Evolutionary conservation across 163 green algal species (phyloP).

Genomic region (Volvox carteri): DNA sequence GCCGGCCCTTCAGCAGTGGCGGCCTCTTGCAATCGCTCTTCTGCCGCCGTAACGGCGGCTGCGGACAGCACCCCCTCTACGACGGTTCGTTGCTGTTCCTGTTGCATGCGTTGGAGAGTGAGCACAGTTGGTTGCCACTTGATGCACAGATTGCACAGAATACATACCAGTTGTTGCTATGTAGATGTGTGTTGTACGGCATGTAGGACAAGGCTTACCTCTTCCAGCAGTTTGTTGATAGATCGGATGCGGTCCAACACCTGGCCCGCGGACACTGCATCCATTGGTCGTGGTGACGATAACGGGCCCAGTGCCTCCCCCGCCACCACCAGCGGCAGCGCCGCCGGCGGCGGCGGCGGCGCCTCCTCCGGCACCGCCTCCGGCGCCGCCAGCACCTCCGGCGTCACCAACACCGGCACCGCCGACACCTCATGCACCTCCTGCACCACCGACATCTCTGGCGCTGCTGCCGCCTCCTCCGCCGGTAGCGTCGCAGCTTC

Average conservation of each 20-base stretch:
- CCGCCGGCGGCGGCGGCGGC: neutral
- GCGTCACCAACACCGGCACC: neutral
- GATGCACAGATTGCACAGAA: too few species aligned
- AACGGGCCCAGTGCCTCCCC: slow-evolving; percentile 16
- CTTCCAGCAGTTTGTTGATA: slow-evolving; percentile 52
- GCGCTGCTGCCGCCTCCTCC: neutral
- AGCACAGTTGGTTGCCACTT: too few species aligned
- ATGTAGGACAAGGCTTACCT: too few species aligned
- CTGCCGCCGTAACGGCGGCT: neutral
- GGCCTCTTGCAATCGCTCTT: neutral
- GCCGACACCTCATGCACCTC: neutral
- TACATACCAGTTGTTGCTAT: too few species aligned
- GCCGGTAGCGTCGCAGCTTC: neutral
- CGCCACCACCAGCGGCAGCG: neutral
- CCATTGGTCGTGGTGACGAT: neutral
- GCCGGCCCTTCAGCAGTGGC: neutral
- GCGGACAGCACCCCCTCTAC: neutral
- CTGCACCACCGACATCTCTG: neutral
- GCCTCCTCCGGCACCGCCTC: neutral
- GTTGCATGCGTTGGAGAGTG: too few species aligned
- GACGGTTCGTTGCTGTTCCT: neutral
- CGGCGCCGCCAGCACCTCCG: neutral
- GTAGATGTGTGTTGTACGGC: too few species aligned
- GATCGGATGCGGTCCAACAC: slow-evolving; percentile 40
- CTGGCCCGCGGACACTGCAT: neutral